Conservation (phyloP, 2,329 filamentous ascomycete species). For the Phialocephala subalpina region DNA sequence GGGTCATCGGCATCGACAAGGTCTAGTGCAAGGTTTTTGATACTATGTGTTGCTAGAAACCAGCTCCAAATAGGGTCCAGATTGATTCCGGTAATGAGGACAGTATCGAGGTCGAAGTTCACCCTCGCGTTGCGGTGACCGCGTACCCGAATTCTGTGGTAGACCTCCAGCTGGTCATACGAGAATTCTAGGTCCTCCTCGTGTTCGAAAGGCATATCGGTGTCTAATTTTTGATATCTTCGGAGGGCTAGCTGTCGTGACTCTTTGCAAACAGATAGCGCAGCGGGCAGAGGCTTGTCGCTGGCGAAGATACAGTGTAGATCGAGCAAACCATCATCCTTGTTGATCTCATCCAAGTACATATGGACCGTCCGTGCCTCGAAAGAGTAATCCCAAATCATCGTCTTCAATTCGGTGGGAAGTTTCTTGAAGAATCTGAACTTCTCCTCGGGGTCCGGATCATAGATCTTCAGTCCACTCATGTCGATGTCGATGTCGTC, state of each 20-base stretch:
- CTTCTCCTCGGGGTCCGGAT: background rate
- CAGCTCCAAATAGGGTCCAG: background rate
- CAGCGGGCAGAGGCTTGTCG: no score
- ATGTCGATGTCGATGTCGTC: background rate
- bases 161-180: no score
- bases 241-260: no score
- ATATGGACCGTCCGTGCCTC: background rate
- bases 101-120: background rate
- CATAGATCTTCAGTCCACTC: background rate
- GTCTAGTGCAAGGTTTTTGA: background rate
- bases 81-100: background rate
- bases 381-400: background rate
- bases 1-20: background rate
- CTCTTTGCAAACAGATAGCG: background rate
- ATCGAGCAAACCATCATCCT: background rate
- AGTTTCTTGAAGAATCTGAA: background rate
- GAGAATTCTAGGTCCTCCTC: no score
- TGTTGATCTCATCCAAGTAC: background rate
- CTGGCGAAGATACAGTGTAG: background rate
- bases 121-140: background rate
- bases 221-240: no score
- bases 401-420: background rate
- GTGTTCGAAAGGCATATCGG: no score
- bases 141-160: no score
- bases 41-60: background rate